A percentile compares a stretch with the other conserved stretches of the same genome.
Evolutionary conservation across 176 grass and related monocot genomes (phyloP).

Genomic region (Oryza australiensis): DNA sequence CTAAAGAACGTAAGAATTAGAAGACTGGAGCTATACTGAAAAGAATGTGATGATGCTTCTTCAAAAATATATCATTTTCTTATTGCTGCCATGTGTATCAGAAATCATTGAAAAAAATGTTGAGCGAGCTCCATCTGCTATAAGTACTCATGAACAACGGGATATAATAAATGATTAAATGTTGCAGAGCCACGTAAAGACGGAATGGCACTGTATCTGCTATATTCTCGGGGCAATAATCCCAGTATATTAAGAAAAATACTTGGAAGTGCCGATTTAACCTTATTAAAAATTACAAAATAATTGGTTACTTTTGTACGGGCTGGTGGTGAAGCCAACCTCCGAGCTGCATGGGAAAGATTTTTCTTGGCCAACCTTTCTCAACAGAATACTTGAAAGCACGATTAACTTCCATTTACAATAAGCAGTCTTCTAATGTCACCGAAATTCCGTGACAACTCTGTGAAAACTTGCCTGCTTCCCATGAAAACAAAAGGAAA

Average conservation of each 20-base stretch:
- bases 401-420: conserved; percentile 54
- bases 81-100: conserved; percentile 28
- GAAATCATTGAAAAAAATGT: background rate
- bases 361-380: conserved; percentile 20
- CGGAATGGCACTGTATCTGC: conserved; percentile 6
- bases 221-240: background rate
- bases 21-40: background rate
- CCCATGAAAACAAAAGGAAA: conserved; percentile 2
- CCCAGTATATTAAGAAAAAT: background rate
- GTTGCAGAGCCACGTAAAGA: conserved; percentile 16
- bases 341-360: conserved; percentile 19
- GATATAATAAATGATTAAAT: background rate
- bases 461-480: conserved; percentile 76
- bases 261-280: background rate
- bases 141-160: conserved; percentile 19
- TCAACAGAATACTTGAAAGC: conserved; percentile 40
- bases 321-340: conserved; percentile 13
- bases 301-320: conserved; percentile 40
- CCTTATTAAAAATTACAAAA: conserved; percentile 51
- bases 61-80: background rate
- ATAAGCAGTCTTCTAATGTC: conserved; percentile 79
- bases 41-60: background rate
- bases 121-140: background rate
- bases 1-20: background rate
- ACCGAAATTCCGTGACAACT: conserved; percentile 72